Evolutionary conservation across 108 stramenopile species (phyloP), one percentile per base, ranked within the genome.

Genomic region (Cyclotella choctawhatcheeana): DNA sequence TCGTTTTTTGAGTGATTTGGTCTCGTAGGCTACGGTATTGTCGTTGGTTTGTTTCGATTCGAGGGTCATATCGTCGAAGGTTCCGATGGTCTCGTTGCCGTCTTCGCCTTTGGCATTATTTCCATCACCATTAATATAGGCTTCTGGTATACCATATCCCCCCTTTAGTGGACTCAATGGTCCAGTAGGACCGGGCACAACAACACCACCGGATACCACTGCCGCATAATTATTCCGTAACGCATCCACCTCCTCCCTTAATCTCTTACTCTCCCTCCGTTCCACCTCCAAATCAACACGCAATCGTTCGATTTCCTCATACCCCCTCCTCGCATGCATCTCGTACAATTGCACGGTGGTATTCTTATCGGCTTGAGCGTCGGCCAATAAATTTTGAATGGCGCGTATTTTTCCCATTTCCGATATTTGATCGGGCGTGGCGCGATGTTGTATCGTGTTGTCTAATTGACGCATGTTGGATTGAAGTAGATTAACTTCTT

Each of bases 11-110:
- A 81, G 63, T 29, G 72, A 69, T 37, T 81, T 81, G 45, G 67
- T 69, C 33, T 81, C 79, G 52, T 74, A 81, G 5, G 61, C 50
- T 25, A 68, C 35, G 20, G 72, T 81, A 26, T 69, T 37, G 8
- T 69, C 51, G 25, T 26, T 44, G 13, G 77, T 71, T 3, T 31
- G 64, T 54, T 70, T 74, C 2, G 67, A 65, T 16, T 74, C 62
- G 3, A 81, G 62, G 10, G 79, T 81, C 79, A 81, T 81, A 29
- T 81, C 79, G 62, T 81, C 79, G 65, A 81, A 81, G 43, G 54
- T 69, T 32, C 29, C 51, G 4, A 34, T 27, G 25, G 71, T 31
- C 35, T 18, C 52, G n/a, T n/a, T n/a, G 30, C 50, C 50, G 10
- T 56, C 73, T 4, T 22, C 51, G 30, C 40, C 50, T 1, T 24